Conservation (phyloP, 208 protist genomes). For the Leishmania braziliensis region DNA sequence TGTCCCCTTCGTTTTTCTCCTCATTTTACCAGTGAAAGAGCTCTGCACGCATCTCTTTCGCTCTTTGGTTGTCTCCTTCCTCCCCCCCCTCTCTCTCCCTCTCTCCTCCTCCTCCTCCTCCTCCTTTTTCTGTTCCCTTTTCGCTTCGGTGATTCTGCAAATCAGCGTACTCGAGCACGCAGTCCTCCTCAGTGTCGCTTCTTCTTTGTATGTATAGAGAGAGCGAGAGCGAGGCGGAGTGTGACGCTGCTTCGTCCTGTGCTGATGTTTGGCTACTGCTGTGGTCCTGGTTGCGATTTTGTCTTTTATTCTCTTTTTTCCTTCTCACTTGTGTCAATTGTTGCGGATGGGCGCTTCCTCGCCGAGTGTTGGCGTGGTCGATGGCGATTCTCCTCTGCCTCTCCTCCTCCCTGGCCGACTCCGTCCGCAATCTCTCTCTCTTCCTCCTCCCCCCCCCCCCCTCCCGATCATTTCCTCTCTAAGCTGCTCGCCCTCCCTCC, state of each 20-base stretch:
- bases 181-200: too few relatives aligned
- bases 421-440: background rate
- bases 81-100: conserved; percentile 12
- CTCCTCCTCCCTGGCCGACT: background rate
- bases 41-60: background rate
- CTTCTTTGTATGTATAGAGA: too few relatives aligned
- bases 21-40: too few relatives aligned
- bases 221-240: too few relatives aligned
- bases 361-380: background rate
- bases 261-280: too few relatives aligned
- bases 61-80: background rate
- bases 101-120: background rate
- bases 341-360: background rate
- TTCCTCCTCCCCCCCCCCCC: background rate
- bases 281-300: background rate
- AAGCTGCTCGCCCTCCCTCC: background rate
- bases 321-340: background rate
- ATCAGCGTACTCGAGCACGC: too few relatives aligned
- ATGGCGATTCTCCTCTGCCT: background rate
- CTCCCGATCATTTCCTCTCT: background rate
- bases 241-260: too few relatives aligned
- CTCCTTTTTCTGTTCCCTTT: background rate
- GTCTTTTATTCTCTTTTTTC: background rate
- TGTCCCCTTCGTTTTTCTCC: too few relatives aligned
- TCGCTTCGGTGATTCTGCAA: too few relatives aligned